Evolutionary conservation across 306 rosid genomes (phyloP), one percentile per base, ranked within the genome.

Genomic region (Casuarina glauca): DNA sequence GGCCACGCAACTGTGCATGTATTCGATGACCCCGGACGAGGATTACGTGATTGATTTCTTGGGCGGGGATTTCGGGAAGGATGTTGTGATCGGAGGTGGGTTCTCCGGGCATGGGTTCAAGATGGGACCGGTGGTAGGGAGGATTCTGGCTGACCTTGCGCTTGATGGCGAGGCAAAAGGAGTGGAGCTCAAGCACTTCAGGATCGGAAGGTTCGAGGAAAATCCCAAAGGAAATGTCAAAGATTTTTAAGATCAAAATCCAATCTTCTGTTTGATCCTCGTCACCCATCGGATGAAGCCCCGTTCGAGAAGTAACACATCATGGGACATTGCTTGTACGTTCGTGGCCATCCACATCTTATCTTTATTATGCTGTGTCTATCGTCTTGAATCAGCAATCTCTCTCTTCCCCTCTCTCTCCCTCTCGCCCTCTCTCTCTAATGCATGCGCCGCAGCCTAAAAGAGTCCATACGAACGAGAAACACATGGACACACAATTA

Each of bases 61-160:
- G 87, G 97, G 97, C 3, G 91, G 97, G 16, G 88, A 84, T 77
- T 89, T 92, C 7, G 90, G 75, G 70, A 86, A 87, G 60, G 91
- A 89, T 64, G 91, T 95, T 58, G 91, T 93, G 63, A n/a, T 93
- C 1, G 99, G 99, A 5, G 96, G 86, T 0, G 99, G 99, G 67
- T 95, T 95, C 80, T 95, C 97, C 0, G 99, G 99, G 58, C 97
- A 95, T 11, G 99, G 99, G 20, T 92, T 95, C 79, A 95, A 95
- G 92, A 86, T 95, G 97, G 84, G 90, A 42, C 99, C 97, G 6
- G 90, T 76, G 7, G 75, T 95, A 50, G 99, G 97, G 41, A 75
- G 86, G 87, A 78, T 87, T 2, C 53, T 95, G 85, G 82, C 84
- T 0, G 93, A 93, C 26, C 88, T 95, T 55, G 96, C 64, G 32